Conservation (phyloP, 768 basidiomycete genomes). For the Kwoniella dendrophila region DNA sequence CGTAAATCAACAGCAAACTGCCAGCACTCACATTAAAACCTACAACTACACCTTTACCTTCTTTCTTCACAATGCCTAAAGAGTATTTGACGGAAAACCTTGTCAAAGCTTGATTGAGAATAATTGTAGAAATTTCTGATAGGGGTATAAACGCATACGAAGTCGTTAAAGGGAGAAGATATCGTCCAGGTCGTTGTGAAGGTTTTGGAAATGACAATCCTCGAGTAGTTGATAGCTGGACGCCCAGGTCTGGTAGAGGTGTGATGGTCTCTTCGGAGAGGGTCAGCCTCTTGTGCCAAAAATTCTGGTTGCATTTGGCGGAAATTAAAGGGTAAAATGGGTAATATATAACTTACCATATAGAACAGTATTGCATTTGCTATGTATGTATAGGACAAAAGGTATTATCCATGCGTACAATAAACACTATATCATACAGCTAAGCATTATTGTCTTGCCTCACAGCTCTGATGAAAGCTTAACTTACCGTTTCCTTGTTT, state of each 20-base stretch:
- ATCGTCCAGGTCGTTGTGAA: neutral
- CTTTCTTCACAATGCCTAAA: constrained; percentile 34
- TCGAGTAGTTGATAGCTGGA: constrained; percentile 41
- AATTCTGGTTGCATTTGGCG: too few relatives aligned
- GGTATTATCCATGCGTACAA: constrained; percentile 1
- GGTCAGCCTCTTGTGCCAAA: too few relatives aligned
- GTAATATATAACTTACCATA: constrained; percentile 38
- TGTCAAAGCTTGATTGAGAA: constrained; percentile 45
- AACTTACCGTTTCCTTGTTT: neutral
- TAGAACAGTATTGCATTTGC: constrained; percentile 22
- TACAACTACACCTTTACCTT: constrained; percentile 31
- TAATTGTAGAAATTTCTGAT: constrained; percentile 35
- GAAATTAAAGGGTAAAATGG: too few relatives aligned
- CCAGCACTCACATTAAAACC: constrained; percentile 35
- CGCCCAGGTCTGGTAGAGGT: constrained; percentile 36
- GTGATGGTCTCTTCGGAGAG: constrained; percentile 50
- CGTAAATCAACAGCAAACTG: neutral
- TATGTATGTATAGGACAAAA: constrained; percentile 2
- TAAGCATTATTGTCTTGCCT: neutral
- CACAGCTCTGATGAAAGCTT: too few relatives aligned
- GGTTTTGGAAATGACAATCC: constrained; percentile 34
- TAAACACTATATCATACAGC: neutral
- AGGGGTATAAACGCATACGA: constrained; percentile 43
- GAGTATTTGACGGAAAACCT: constrained; percentile 45
- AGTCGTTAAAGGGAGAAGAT: constrained; percentile 20